Evolutionary conservation across 768 basidiomycete genomes (phyloP).

Genomic region (Tulasnella sp.): DNA sequence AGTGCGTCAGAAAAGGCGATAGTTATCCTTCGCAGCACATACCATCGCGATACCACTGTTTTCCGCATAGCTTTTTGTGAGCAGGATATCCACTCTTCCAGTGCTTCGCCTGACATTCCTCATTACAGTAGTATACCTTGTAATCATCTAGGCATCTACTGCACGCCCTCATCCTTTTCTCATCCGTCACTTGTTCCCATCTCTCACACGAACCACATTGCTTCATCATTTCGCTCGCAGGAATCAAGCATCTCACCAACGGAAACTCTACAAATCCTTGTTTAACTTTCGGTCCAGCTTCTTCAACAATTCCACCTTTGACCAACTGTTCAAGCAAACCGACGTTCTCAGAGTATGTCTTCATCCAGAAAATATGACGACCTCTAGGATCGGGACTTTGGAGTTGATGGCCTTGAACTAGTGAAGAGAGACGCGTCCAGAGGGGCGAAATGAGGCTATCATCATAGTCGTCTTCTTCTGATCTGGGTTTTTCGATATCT

Average conservation of each 20-base stretch:
- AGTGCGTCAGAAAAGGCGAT: too few species aligned
- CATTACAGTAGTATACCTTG: constrained; percentile 32
- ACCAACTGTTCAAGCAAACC: constrained; percentile 16
- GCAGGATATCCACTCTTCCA: constrained; percentile 28
- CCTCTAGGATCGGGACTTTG: neutral
- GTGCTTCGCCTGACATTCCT: constrained; percentile 34
- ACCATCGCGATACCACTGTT: too few species aligned
- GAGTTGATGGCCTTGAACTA: constrained; percentile 3
- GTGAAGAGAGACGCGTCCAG: constrained; percentile 7
- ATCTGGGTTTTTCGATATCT: too few species aligned
- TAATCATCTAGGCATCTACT: constrained; percentile 26
- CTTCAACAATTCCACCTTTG: constrained; percentile 11
- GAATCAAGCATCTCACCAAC: constrained; percentile 14
- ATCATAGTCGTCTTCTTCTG: constrained; percentile 6
- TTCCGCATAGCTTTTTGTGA: constrained; percentile 11
- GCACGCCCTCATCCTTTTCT: constrained; percentile 17
- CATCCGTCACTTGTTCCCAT: constrained; percentile 9
- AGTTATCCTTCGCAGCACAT: too few species aligned
- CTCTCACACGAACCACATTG: constrained; percentile 13
- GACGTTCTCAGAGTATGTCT: constrained; percentile 19
- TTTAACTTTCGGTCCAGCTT: constrained; percentile 14
- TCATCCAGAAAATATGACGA: constrained; percentile 13
- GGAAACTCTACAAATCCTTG: constrained; percentile 19
- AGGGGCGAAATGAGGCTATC: neutral
- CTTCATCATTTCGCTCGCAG: constrained; percentile 16